Evolutionary conservation across 495 filamentous ascomycete species (phyloP).

Genomic region (Sordaria brevicollis): DNA sequence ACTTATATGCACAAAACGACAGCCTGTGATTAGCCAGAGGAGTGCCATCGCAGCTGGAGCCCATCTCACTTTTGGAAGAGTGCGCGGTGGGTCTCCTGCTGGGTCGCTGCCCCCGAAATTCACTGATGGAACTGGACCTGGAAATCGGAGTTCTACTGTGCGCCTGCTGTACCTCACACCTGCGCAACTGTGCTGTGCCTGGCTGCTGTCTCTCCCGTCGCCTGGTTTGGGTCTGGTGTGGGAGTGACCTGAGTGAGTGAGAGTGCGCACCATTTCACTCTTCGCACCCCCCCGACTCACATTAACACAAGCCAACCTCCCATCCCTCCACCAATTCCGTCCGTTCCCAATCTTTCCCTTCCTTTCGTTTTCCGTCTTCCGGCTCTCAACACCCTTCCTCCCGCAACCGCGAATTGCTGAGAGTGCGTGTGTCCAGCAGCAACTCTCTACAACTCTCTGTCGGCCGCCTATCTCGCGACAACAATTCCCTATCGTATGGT

Average conservation of each 20-base stretch:
- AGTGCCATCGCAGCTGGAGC: neutral
- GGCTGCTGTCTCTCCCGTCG: neutral
- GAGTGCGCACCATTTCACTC: neutral
- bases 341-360: neutral
- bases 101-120: neutral
- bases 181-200: neutral
- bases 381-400: neutral
- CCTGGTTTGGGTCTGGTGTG: neutral
- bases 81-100: neutral
- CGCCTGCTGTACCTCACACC: neutral
- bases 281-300: neutral
- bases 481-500: neutral
- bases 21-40: neutral
- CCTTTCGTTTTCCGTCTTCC: neutral
- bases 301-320: neutral
- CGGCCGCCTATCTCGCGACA: neutral
- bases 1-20: neutral
- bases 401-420: neutral
- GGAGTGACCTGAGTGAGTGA: no score
- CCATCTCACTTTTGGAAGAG: neutral
- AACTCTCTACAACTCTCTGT: neutral
- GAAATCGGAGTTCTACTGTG: neutral
- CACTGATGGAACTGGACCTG: neutral
- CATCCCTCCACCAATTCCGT: neutral
- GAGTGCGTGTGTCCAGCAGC: neutral